Conservation (phyloP, 768 basidiomycete species). For the Sarcodon sp. region DNA sequence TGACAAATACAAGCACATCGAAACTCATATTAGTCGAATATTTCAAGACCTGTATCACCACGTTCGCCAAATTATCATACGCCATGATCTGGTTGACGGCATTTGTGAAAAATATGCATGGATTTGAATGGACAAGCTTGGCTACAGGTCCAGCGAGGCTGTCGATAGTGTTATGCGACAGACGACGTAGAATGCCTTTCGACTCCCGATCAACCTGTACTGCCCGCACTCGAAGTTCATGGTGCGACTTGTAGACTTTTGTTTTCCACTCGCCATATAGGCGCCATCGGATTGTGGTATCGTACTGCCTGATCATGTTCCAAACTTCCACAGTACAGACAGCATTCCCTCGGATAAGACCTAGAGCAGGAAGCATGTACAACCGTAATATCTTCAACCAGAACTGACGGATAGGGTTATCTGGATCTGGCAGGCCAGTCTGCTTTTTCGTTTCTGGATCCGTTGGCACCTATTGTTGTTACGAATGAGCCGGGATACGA, state of each 20-base stretch:
- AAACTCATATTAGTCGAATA: constrained; percentile 91
- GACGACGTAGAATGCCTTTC: constrained; percentile 78
- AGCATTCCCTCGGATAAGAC: constrained; percentile 75
- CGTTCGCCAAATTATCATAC: constrained; percentile 85
- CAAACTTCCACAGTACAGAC: constrained; percentile 88
- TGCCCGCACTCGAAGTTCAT: constrained; percentile 66
- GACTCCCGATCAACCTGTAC: constrained; percentile 82
- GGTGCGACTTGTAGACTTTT: constrained; percentile 55
- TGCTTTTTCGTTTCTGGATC: constrained; percentile 55
- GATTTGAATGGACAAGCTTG: constrained; percentile 90
- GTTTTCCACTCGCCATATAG: constrained; percentile 95
- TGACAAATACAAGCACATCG: constrained; percentile 81
- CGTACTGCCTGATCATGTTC: constrained; percentile 74
- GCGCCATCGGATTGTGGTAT: constrained; percentile 71
- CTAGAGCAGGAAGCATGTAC: constrained; percentile 78
- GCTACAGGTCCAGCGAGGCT: constrained; percentile 79
- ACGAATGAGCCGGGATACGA: not conserved
- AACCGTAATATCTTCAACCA: constrained; percentile 77
- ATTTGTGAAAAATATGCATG: constrained; percentile 79
- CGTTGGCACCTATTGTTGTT: constrained; percentile 23
- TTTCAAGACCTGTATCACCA: constrained; percentile 80
- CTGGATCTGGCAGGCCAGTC: constrained; percentile 36
- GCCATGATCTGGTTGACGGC: constrained; percentile 92
- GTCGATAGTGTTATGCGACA: constrained; percentile 77
- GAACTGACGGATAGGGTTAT: constrained; percentile 53